These are phyloP conservation scores for Neonectria ditissima DNA, from an alignment of 2,329 filamentous ascomycete genomes.

Conservation along the genomic window DNA sequence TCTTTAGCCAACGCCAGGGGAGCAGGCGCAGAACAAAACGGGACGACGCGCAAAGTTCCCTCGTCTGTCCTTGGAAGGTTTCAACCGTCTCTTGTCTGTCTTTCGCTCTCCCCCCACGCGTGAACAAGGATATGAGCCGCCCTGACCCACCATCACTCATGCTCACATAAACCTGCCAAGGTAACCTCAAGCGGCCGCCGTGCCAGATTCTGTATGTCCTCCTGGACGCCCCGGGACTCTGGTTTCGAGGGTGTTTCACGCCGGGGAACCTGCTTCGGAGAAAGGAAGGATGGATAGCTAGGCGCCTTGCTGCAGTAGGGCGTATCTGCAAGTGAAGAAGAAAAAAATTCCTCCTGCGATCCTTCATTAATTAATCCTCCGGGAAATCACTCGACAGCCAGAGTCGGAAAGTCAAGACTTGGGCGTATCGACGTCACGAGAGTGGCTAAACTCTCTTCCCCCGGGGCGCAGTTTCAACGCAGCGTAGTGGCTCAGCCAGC, in stretches of 20 bases:
- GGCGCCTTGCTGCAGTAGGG: no score
- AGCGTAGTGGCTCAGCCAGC: constrained; percentile 17
- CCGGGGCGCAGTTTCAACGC: constrained; percentile 2
- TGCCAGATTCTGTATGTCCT: no score
- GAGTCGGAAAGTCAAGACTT: background rate
- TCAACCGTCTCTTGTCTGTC: no score
- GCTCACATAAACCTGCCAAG: constrained; percentile 39
- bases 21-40: background rate
- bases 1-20: background rate
- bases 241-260: constrained; percentile 23
- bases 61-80: background rate
- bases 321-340: no score
- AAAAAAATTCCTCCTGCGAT: no score
- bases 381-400: background rate
- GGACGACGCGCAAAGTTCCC: background rate
- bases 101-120: constrained; percentile 1
- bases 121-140: constrained; percentile 12
- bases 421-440: background rate
- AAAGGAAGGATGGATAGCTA: background rate
- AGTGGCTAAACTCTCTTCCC: background rate
- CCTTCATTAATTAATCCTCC: background rate
- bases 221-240: no score
- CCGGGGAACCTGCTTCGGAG: background rate
- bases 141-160: constrained; percentile 31
- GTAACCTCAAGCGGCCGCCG: constrained; percentile 26